phyloP scores from a whole-genome alignment of 805 yeast species.

The Ogataea corticis region DNA sequence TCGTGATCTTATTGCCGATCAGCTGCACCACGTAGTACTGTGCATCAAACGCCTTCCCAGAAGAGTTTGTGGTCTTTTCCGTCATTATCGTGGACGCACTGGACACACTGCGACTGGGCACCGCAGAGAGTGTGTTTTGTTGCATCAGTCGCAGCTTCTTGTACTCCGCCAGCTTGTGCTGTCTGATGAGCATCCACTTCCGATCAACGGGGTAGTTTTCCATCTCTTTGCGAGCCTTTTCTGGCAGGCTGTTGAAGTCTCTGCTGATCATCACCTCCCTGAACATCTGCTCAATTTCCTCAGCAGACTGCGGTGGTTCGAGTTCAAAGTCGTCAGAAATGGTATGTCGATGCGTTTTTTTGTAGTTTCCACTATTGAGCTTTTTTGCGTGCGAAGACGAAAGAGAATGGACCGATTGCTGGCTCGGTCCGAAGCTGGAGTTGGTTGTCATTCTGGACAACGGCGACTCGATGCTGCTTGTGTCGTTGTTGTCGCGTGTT shows the following conservation, averaged over 20 bases:
- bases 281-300: constrained; percentile 72
- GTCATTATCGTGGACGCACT: constrained; percentile 13
- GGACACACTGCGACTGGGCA: constrained; percentile 17
- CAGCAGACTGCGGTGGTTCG: constrained; percentile 67
- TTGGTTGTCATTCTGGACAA: constrained; percentile 31
- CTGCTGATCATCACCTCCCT: constrained; percentile 79
- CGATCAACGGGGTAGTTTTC: constrained; percentile 70
- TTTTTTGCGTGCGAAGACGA: constrained; percentile 32
- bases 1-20: constrained; percentile 65
- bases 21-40: constrained; percentile 75
- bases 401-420: constrained; percentile 28
- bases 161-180: constrained; percentile 77
- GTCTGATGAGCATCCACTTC: constrained; percentile 90
- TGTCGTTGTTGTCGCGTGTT: constrained; percentile 14
- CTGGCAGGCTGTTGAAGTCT: constrained; percentile 65
- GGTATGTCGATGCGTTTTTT: constrained; percentile 38
- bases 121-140: constrained; percentile 13
- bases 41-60: constrained; percentile 46
- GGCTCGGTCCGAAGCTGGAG: constrained; percentile 18
- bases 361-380: constrained; percentile 23
- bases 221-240: constrained; percentile 75
- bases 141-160: constrained; percentile 44
- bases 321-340: constrained; percentile 43
- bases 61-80: constrained; percentile 11
- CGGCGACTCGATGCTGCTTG: constrained; percentile 27